Evolutionary conservation across 495 filamentous ascomycete genomes (phyloP).

Genomic region (Neurospora sp.): DNA sequence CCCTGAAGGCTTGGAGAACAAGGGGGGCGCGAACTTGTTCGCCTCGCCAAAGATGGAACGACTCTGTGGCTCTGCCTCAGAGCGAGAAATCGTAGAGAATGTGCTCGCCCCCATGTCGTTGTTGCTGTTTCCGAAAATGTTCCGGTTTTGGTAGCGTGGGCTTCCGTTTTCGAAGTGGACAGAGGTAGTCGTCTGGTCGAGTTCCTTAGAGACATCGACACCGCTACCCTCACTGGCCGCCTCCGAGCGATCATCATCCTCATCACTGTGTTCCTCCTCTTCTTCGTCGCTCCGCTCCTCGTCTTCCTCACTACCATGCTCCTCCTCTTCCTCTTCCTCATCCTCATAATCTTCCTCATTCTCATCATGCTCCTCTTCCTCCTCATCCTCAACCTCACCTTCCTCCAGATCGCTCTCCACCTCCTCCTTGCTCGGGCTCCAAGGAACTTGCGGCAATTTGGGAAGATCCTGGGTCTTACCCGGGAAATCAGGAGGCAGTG

Average conservation of each 20-base stretch:
- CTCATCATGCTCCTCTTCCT: conserved; percentile 26
- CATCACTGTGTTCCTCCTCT: conserved; percentile 30
- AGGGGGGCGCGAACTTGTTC: conserved; percentile 35
- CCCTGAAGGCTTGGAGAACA: conserved; percentile 49
- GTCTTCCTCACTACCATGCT: conserved; percentile 13
- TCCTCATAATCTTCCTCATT: conserved; percentile 22
- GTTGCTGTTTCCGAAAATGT: not conserved
- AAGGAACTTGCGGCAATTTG: conserved; percentile 14
- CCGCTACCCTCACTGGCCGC: conserved; percentile 47
- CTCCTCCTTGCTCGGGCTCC: conserved; percentile 12
- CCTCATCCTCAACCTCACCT: conserved; percentile 21
- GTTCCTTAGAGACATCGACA: conserved; percentile 55
- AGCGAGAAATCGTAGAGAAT: conserved; percentile 37
- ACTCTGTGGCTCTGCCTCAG: conserved; percentile 29
- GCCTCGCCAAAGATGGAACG: conserved; percentile 59
- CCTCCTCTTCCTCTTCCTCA: conserved; percentile 20
- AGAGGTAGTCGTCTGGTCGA: conserved; percentile 41
- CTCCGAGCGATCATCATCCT: conserved; percentile 35
- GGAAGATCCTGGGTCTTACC: conserved; percentile 5
- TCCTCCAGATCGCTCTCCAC: conserved; percentile 14
- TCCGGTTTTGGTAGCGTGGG: not conserved
- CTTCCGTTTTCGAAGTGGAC: not conserved
- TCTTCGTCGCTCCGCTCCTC: conserved; percentile 23
- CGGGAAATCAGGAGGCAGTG: conserved; percentile 15
- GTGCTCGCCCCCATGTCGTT: conserved; percentile 23